phyloP scores from a whole-genome alignment of 2,329 filamentous ascomycete genomes.

The Fusarium euwallaceae region DNA sequence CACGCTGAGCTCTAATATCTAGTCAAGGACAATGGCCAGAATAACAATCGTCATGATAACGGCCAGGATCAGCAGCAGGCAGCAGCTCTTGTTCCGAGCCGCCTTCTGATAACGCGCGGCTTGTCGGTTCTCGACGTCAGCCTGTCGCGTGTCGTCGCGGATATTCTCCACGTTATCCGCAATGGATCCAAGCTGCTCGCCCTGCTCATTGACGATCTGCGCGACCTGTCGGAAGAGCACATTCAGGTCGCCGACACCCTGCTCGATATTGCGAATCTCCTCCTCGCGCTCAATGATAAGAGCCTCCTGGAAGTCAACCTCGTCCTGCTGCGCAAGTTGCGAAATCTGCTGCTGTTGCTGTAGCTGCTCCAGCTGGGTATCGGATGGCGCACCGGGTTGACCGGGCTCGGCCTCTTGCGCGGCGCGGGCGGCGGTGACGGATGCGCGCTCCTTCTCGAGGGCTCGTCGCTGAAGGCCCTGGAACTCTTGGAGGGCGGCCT shows the following conservation, averaged over 20 bases:
- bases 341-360: conserved; percentile 77
- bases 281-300: conserved; percentile 96
- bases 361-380: conserved; percentile 65
- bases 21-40: conserved; percentile 86
- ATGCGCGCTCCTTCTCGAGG: conserved; percentile 92
- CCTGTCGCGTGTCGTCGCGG: conserved; percentile 83
- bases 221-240: conserved; percentile 98
- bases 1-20: conserved; percentile 34
- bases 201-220: conserved; percentile 95
- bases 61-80: conserved; percentile 86
- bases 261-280: conserved; percentile 97
- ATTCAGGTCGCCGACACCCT: conserved; percentile 94
- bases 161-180: conserved; percentile 89
- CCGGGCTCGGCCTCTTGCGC: conserved; percentile 75
- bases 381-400: conserved; percentile 44
- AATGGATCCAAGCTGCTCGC: conserved; percentile 88
- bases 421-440: conserved; percentile 83
- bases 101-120: conserved; percentile 95
- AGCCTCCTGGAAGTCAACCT: conserved; percentile 97
- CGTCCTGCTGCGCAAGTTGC: conserved; percentile 88
- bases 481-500: conserved; percentile 89
- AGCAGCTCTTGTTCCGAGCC: conserved; percentile 94
- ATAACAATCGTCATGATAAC: conserved; percentile 92
- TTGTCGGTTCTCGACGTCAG: conserved; percentile 85
- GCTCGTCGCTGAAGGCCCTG: conserved; percentile 91